Percentiles rank a stretch among this genome's conserved stretches.
phyloP scores from a whole-genome alignment of 2,329 filamentous ascomycete species.

The Colletotrichum sp. region DNA sequence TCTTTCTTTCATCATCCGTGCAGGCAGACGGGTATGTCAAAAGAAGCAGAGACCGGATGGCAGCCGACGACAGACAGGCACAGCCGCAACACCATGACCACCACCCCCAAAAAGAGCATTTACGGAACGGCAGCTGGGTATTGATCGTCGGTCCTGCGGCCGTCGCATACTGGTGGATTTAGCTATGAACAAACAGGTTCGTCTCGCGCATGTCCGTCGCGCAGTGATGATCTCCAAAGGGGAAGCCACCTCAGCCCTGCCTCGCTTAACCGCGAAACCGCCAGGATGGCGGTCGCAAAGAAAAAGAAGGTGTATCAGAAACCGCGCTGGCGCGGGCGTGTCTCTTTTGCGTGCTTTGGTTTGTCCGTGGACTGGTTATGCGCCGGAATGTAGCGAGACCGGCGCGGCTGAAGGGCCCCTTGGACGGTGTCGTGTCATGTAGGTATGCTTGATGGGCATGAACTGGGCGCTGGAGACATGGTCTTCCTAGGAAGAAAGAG shows the following conservation, averaged over 20 bases:
- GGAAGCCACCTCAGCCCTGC: neutral
- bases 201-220: neutral
- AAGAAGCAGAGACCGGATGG: neutral
- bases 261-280: neutral
- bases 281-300: neutral
- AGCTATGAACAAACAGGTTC: neutral
- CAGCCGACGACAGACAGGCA: neutral
- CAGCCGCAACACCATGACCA: neutral
- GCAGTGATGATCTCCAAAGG: neutral
- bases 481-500: neutral
- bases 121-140: neutral
- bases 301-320: neutral
- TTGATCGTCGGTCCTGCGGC: neutral
- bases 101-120: neutral
- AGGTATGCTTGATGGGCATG: neutral
- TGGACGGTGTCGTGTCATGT: neutral
- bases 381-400: neutral
- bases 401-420: neutral
- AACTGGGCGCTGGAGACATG: neutral
- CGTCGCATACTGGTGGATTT: neutral
- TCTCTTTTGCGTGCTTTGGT: neutral
- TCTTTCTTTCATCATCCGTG: neutral
- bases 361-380: neutral
- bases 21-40: neutral
- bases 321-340: neutral